Base-by-base conservation (phyloP, 2,329 filamentous ascomycete genomes). In the Aspergillus awamori region DNA sequence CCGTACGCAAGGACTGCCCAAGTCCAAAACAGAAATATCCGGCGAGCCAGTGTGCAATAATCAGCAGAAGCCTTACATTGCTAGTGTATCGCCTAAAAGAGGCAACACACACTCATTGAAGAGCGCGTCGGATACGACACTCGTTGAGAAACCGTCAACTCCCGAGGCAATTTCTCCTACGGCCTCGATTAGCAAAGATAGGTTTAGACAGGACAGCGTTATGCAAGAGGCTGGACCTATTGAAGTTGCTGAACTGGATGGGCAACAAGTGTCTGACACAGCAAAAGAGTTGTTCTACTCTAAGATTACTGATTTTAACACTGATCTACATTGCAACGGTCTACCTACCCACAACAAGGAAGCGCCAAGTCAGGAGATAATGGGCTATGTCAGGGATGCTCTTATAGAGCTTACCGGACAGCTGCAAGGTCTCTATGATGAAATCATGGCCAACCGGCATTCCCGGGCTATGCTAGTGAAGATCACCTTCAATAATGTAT, bases 221-320 rank as follows among this genome's bases (percentile, higher is more conserved):
- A 8, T 51, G 15, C 59, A 57, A 30, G 55, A 60, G n/a, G 47
- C 57, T 26, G 64, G 58, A 54, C 61, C 70, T 2, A 51, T 69
- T 5, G 72, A 73, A 59, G 71, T 76, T 17, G 75, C 75, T 4
- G 75, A 77, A 54, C 58, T 77, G 30, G 75, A 77, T 49, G 74
- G 75, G 8, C 63, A 70, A 26, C 75, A 77, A 59, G 67, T 77
- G 4, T 58, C 66, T 17, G 68, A 63, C 24, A 55, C 60, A 22
- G 26, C 33, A 8, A 55, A 57, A 36, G 57, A 58, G 28, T 20
- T 33, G 52, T 65, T 33, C 62, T 67, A 36, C 22, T 57, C 63
- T 26, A 71, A 69, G 38, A 66, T 69, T 28, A 66, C 67, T 6
- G 48, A 67, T 38, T 58, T 69, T 20, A 61, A 55, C 49, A 58